These are phyloP conservation scores for Nannizziopsis barbatae DNA, from an alignment of 2,329 filamentous ascomycete genomes.

Conservation along the genomic window DNA sequence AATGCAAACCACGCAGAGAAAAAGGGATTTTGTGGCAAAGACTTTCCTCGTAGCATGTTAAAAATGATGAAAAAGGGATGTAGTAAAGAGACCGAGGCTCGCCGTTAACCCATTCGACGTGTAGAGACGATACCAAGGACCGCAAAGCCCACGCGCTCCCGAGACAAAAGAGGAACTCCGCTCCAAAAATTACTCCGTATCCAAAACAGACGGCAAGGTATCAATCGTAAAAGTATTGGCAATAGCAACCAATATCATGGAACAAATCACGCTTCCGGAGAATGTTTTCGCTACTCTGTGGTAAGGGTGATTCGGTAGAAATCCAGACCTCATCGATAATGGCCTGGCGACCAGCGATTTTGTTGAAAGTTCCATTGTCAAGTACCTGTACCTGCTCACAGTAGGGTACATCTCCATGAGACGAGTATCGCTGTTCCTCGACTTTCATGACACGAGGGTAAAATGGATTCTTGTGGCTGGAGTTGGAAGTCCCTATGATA, in stretches of 20 bases:
- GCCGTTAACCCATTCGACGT: too few species aligned
- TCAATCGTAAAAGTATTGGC: constrained; percentile 15
- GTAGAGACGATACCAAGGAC: too few species aligned
- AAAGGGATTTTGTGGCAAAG: too few species aligned
- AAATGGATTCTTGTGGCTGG: constrained; percentile 12
- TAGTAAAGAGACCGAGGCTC: too few species aligned
- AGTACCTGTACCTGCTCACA: constrained; percentile 55
- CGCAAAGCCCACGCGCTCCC: too few species aligned
- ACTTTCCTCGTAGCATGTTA: too few species aligned
- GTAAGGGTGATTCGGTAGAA: background rate
- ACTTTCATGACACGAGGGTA: constrained; percentile 54
- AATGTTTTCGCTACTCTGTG: background rate
- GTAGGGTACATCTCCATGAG: constrained; percentile 41
- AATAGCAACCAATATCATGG: constrained; percentile 11
- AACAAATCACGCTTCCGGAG: background rate
- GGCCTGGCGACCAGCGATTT: constrained; percentile 17
- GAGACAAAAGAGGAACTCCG: background rate
- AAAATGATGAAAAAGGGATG: too few species aligned
- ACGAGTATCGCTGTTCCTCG: constrained; percentile 48
- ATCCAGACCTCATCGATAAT: constrained; percentile 28
- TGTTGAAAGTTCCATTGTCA: constrained; percentile 33
- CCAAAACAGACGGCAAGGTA: constrained; percentile 1
- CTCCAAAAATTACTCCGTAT: background rate
- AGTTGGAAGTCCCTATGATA: constrained; percentile 8
- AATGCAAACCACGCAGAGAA: background rate